Percentiles rank a stretch among this genome's conserved stretches.
phyloP scores from a whole-genome alignment of 441 rosid genomes.

The Kokia cookei region DNA sequence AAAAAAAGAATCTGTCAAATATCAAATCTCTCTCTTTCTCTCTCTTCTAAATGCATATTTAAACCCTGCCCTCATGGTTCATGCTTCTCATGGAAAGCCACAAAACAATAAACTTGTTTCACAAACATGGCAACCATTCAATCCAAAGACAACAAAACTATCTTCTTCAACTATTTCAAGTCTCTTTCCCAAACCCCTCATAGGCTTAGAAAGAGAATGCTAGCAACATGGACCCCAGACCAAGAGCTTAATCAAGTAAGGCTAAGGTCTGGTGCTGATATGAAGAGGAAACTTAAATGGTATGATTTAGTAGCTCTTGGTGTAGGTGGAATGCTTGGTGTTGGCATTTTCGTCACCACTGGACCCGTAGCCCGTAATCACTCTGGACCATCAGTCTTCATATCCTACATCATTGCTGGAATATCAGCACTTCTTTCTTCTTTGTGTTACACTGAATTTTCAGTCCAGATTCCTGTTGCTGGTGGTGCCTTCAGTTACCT shows the following conservation, averaged over 20 bases:
- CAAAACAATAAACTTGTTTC: neutral
- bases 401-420: constrained; percentile 77
- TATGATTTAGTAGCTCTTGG: constrained; percentile 83
- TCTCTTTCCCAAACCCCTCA: constrained; percentile 81
- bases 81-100: constrained; percentile 24
- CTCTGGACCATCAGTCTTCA: constrained; percentile 82
- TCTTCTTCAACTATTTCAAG: constrained; percentile 41
- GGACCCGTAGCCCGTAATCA: constrained; percentile 52
- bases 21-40: constrained; percentile 9
- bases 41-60: constrained; percentile 22
- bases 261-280: constrained; percentile 84
- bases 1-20: constrained; percentile 29
- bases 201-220: constrained; percentile 74
- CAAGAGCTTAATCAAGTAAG: constrained; percentile 80
- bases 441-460: constrained; percentile 85
- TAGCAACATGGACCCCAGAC: constrained; percentile 91
- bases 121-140: constrained; percentile 31
- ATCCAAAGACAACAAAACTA: constrained; percentile 18
- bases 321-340: constrained; percentile 97
- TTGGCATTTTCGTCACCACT: constrained; percentile 84
- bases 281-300: constrained; percentile 88
- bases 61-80: constrained; percentile 25
- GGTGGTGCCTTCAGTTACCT: constrained; percentile 96
- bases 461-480: constrained; percentile 90
- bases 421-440: constrained; percentile 87